Evolutionary conservation across 768 basidiomycete species (phyloP).

Genomic region (Mycena leptocephala): DNA sequence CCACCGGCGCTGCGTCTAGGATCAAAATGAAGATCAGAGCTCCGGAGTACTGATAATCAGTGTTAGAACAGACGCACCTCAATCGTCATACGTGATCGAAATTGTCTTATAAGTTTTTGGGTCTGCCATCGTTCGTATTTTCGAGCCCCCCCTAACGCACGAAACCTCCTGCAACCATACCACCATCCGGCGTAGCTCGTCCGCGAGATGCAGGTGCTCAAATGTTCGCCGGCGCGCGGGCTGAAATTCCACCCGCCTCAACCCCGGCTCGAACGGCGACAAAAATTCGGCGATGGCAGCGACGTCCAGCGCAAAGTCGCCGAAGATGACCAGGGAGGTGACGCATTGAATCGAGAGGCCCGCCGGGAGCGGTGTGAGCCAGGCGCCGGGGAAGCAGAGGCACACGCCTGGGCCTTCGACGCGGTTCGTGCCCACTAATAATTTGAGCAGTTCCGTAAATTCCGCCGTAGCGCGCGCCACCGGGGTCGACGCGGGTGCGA

Average conservation of each 20-base stretch:
- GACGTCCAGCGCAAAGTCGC: neutral
- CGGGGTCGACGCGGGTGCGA: neutral
- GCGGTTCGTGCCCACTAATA: neutral
- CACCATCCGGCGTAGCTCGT: neutral
- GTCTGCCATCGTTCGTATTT: neutral
- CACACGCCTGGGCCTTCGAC: neutral
- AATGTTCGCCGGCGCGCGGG: neutral
- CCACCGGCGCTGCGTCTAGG: too few species aligned
- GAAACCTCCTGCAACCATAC: neutral
- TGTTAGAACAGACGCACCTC: too few species aligned
- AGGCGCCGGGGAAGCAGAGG: neutral
- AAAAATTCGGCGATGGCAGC: neutral
- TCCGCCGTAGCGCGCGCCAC: neutral
- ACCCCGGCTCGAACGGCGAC: neutral
- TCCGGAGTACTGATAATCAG: too few species aligned
- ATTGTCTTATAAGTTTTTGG: neutral
- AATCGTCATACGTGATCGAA: neutral
- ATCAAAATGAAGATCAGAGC: too few species aligned
- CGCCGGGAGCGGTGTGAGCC: neutral
- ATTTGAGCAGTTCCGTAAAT: neutral
- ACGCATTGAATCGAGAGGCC: neutral
- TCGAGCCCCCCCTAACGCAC: neutral
- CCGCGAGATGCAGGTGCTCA: neutral
- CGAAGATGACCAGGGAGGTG: neutral
- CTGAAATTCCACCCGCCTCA: neutral